Base-by-base conservation (phyloP, 2,329 filamentous ascomycete genomes). In the Akanthomyces uredinophilus region DNA sequence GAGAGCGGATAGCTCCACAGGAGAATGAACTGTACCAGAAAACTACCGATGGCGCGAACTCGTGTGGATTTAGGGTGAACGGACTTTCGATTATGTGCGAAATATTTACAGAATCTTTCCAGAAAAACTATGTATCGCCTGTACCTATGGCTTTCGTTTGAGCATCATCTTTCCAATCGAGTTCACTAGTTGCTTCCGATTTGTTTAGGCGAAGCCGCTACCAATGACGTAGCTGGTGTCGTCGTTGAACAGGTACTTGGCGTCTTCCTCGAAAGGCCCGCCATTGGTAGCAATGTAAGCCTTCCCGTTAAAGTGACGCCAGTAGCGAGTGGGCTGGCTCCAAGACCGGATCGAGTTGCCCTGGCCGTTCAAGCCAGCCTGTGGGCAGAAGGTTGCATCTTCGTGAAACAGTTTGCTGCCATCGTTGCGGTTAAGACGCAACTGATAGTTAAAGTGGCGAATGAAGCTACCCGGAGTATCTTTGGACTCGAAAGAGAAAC, bases 371-470 rank as follows among this genome's bases (percentile, higher is more conserved):
- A 88, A 72, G 0, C 79, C 81, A 1, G 77, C 63, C 69, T 81
- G 77, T 0, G 83, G 76, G 68, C 86, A 88, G 72, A 88, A 88
- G 0, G 86, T 88, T 8, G 85, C 83, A 53, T 88, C 85, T 66
- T 88, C 84, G 4, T 73, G 43, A 72, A 87, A 86, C 57, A 75
- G 72, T 75, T 87, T 85, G 61, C 75, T 76, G 60, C 79, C 78
- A 64, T 87, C 85, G 65, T 80, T 79, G 62, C 79, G 76, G 47
- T 75, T 71, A 51, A 87, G 65, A 39, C 70, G 52, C 1, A 88
- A 79, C 32, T 24, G 75, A 57, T 85, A 88, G 71, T 81, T 68
- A 64, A 70, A 76, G 73, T 88, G 85, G 0, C 85, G 77, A 5
- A 88, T 75, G 69, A 77, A 88, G 73, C 80, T 84, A 3, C 85